These are phyloP conservation scores for Scenedesmus sp. DNA, from an alignment of 163 green algal species.

Conservation along the genomic window DNA sequence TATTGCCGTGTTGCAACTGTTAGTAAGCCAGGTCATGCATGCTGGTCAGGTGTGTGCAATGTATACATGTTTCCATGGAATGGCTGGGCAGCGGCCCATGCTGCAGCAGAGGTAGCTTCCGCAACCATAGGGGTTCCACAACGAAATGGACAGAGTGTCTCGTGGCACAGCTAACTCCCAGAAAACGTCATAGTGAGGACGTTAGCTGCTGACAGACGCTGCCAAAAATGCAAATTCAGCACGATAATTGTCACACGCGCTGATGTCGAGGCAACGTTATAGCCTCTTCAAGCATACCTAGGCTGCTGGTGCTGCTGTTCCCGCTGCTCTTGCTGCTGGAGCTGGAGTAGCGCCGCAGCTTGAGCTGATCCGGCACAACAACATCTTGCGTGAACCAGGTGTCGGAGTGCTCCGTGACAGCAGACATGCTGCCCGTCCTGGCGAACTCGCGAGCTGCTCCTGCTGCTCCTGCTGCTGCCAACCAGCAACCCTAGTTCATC, in stretches of 20 bases:
- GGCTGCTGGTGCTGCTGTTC: slow-evolving; percentile 28
- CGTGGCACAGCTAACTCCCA: too few species aligned
- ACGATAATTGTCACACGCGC: background rate
- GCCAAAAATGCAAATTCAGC: too few species aligned
- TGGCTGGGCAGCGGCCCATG: too few species aligned
- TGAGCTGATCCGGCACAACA: slow-evolving; percentile 1
- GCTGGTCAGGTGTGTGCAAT: too few species aligned
- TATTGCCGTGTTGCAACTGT: too few species aligned
- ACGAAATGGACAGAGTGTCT: too few species aligned
- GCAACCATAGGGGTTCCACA: too few species aligned
- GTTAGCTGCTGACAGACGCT: too few species aligned
- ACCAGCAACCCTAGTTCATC: background rate
- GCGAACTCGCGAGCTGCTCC: background rate
- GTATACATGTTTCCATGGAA: too few species aligned
- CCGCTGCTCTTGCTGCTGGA: slow-evolving; percentile 13
- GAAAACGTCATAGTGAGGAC: too few species aligned
- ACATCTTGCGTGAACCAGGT: slow-evolving; percentile 46
- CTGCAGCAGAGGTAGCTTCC: too few species aligned
- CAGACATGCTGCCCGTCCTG: background rate
- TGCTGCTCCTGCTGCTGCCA: background rate
- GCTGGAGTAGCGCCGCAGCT: background rate
- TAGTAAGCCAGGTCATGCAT: too few species aligned
- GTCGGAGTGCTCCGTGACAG: background rate
- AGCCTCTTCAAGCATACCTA: background rate
- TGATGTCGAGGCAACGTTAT: background rate